Percentiles rank a stretch among this genome's conserved stretches.
These are phyloP conservation scores for Boletus insuetus DNA, from an alignment of 768 basidiomycete species.

Conservation along the genomic window DNA sequence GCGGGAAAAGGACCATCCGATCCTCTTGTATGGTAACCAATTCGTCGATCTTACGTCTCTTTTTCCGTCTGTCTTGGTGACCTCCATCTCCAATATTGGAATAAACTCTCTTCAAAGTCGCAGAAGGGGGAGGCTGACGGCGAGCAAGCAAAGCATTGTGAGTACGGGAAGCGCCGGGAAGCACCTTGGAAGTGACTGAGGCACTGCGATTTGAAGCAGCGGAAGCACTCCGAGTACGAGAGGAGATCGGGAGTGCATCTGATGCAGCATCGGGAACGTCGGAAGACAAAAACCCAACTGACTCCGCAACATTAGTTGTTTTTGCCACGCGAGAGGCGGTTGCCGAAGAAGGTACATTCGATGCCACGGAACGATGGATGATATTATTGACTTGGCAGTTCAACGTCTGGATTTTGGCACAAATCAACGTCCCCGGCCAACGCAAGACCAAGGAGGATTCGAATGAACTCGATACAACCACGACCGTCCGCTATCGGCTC, in stretches of 20 bases:
- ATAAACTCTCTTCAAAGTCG: no score
- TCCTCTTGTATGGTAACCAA: no score
- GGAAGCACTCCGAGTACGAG: background rate
- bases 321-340: background rate
- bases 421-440: conserved; percentile 6
- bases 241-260: background rate
- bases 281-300: background rate
- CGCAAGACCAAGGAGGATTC: conserved; percentile 7
- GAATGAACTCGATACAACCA: no score
- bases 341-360: background rate
- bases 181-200: background rate
- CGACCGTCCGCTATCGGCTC: no score
- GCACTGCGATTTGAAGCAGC: background rate
- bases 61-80: no score
- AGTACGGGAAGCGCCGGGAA: no score
- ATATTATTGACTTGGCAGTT: background rate
- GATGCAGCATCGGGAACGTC: background rate
- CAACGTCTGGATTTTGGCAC: conserved; percentile 2
- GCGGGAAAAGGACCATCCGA: no score
- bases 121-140: no score
- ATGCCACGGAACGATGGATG: background rate
- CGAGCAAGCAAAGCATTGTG: no score
- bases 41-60: no score
- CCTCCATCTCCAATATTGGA: no score
- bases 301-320: background rate